Evolutionary conservation across 805 yeast species (phyloP), one percentile per base, ranked within the genome.

Genomic region (Cyberlindnera sargentensis): DNA sequence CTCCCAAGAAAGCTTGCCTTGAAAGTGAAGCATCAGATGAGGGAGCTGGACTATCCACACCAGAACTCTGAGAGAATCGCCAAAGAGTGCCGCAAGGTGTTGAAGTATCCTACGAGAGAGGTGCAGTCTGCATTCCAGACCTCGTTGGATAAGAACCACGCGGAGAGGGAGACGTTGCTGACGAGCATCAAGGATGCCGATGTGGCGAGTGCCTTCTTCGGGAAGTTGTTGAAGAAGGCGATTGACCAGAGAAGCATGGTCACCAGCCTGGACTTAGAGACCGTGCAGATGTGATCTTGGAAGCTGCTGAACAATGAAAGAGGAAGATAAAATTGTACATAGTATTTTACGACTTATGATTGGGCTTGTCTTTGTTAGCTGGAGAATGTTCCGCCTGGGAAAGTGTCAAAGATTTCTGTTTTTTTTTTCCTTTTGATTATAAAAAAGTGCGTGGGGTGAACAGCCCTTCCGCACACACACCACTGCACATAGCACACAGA

Each of bases 61-160:
- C 55, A 70, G 37, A 91, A 90, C 59, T 80, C 96, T 1, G 75
- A 73, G 39, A 72, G 99, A 47, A 76, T 93, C 6, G 72, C 95
- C 0, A 79, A 76, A 51, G 98, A 91, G 58, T 85, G 88, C 45
- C 72, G 93, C 28, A 79, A 79, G 52, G 96, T 93, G 2, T 69
- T 93, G 54, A 78, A 76, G 55, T 81, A 73, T 56, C 98, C 98
- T 5, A 74, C 86, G 0, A 79, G 88, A 50, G 96, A 89, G 56
- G 86, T 93, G 5, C 76, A 83, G 52, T 74, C 76, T 36, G 76
- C 77, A 37, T 76, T 84, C 64, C 90, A 84, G 52, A 66, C 79
- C 1, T 63, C 75, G 38, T 71, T 87, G 34, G 93, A 85, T 49
- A 72, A 74, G 52, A 73, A 80, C 46, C 71, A 73, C 11, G 62